Percentiles rank a stretch among this genome's conserved stretches.
Conservation (phyloP, 371 early-diverging fungal species). For the Mortierella sp. region DNA sequence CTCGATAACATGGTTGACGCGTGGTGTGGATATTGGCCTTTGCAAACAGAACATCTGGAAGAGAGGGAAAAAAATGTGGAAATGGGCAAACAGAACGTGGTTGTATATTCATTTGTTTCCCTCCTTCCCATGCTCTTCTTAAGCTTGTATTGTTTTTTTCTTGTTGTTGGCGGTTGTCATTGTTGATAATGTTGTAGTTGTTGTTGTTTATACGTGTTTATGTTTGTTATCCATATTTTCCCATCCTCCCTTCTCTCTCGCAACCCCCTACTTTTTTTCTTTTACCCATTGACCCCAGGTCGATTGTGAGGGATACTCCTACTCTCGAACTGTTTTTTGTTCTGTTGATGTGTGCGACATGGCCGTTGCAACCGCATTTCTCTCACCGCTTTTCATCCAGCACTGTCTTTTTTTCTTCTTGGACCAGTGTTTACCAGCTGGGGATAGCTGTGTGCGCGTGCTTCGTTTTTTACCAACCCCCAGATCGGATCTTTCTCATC, state of each 20-base stretch:
- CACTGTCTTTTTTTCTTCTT: not conserved
- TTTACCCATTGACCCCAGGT: not conserved
- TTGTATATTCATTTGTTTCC: too few relatives aligned
- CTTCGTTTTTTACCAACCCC: not conserved
- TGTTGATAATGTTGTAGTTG: not conserved
- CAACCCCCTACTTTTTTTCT: not conserved
- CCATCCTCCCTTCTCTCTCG: not conserved
- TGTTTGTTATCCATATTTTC: not conserved
- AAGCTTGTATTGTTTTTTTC: not conserved
- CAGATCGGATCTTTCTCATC: not conserved
- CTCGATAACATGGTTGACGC: not conserved
- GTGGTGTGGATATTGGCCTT: not conserved
- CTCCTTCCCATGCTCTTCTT: not conserved
- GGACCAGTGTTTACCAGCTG: not conserved
- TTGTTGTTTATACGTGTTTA: too few relatives aligned
- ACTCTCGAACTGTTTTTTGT: not conserved
- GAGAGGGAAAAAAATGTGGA: not conserved
- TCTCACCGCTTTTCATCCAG: not conserved
- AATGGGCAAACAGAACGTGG: not conserved
- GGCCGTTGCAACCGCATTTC: not conserved
- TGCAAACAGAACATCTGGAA: not conserved
- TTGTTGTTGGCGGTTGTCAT: not conserved
- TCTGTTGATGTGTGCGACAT: not conserved
- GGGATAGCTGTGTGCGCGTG: not conserved
- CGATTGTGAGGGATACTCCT: too few relatives aligned